Evolutionary conservation across 768 basidiomycete genomes (phyloP), one percentile per base, ranked within the genome.

Genomic region (Macrolepiota dolichaula): DNA sequence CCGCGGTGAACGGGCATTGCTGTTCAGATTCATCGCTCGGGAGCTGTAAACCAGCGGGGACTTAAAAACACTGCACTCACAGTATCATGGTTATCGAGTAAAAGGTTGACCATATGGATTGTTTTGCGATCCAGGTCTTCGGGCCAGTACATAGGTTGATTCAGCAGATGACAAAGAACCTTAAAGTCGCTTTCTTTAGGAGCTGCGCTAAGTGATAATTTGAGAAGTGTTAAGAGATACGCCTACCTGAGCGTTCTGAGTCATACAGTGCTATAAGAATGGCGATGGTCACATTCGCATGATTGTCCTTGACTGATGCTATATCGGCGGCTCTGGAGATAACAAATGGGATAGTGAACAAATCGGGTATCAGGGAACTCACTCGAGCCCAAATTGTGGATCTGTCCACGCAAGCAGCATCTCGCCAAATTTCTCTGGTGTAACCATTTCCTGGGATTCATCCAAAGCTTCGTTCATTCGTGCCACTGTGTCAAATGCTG

Each of bases 331-430:
- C 68, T 40, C 49, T 65, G 42, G 32, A 24, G 53, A 40, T 10
- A 50, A 50, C 53, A 2, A 9, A 57, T 65, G 25, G 63, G 60
- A 27, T 61, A 64, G 27, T 13, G 13, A 55, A 10, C 27, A 51
- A 32, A 38, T 56, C 38, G 24, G 37, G 38, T 11, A 59, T 58
- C 25, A 38, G 51, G 11, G 24, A 15, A 64, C 79, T 50, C 53
- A 76, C 74, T 69, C 74, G 78, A 77, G 68, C 68, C 84, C 80
- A 37, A 83, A 81, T 67, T 91, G 79, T 0, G 92, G 90, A 69
- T 96, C 89, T 3, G 90, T 92, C 94, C 94, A 96, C 65, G 95
- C 93, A 2, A 89, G 79, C 68, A 96, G 80, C 73, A 95, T 81
- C n/a, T 87, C 75, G 0, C 85, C 87, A 61, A 93, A 86, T 67